A percentile compares a stretch with the other conserved stretches of the same genome.
phyloP scores from a whole-genome alignment of 2,329 filamentous ascomycete species.

The Stagonosporopsis cucurbitacearum region DNA sequence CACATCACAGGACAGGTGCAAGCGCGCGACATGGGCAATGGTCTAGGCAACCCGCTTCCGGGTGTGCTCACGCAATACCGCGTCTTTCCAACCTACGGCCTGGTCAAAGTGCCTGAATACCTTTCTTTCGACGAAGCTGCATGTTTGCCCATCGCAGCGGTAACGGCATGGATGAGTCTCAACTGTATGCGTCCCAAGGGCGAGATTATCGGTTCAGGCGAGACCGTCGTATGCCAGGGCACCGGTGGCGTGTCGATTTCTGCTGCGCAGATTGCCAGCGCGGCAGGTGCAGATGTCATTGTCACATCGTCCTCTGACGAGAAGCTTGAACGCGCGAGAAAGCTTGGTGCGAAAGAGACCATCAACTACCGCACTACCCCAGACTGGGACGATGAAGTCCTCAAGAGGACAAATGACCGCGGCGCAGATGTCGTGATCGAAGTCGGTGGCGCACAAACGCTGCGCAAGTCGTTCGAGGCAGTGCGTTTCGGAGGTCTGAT shows the following conservation, averaged over 20 bases:
- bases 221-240: conserved; percentile 51
- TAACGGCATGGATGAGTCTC: conserved; percentile 71
- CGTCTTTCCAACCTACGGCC: conserved; percentile 62
- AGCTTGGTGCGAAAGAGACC: conserved; percentile 63
- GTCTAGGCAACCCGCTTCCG: conserved; percentile 65
- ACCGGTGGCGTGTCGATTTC: conserved; percentile 54
- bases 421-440: conserved; percentile 60
- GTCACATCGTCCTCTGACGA: conserved; percentile 64
- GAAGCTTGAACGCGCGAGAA: conserved; percentile 61
- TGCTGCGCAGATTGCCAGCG: conserved; percentile 51
- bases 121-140: conserved; percentile 65
- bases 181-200: conserved; percentile 66
- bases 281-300: conserved; percentile 57
- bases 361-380: conserved; percentile 67
- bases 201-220: conserved; percentile 53
- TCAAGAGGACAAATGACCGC: conserved; percentile 51
- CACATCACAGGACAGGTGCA: conserved; percentile 66
- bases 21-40: conserved; percentile 61
- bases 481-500: conserved; percentile 53
- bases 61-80: conserved; percentile 67
- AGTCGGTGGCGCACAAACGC: conserved; percentile 58
- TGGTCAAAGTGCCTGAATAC: conserved; percentile 65
- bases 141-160: conserved; percentile 65
- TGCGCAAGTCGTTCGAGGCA: conserved; percentile 55
- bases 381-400: conserved; percentile 67